Conservation (phyloP, 352 stramenopile species). For the Thraustochytrium sp. region DNA sequence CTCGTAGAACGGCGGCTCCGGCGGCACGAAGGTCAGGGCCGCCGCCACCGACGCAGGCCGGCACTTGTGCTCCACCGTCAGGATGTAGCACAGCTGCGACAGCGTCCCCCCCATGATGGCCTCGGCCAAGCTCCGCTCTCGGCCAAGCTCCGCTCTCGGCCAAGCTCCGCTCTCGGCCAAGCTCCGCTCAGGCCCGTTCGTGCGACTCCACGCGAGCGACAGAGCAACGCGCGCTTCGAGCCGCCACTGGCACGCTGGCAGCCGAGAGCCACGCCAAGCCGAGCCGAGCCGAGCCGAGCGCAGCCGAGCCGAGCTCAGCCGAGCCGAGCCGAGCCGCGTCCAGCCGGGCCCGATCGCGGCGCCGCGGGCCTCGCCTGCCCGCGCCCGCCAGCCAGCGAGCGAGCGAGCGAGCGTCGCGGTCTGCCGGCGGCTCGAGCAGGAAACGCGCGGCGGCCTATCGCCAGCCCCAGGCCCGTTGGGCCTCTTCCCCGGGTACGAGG, state of each 20-base stretch:
- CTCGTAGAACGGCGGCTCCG: slow-evolving; percentile 44
- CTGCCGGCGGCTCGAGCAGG: neutral
- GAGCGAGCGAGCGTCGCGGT: neutral
- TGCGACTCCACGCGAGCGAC: too few species aligned
- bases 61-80: slow-evolving; percentile 45
- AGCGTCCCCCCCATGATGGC: slow-evolving; percentile 44
- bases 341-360: too few species aligned
- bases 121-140: too few species aligned
- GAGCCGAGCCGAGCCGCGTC: too few species aligned
- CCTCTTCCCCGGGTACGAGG: too few species aligned
- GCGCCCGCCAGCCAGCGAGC: neutral
- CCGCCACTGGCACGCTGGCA: too few species aligned
- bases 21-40: slow-evolving; percentile 48
- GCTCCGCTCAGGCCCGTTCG: neutral
- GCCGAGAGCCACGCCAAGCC: too few species aligned
- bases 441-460: neutral
- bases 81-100: slow-evolving; percentile 45
- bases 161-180: neutral
- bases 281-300: too few species aligned
- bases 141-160: too few species aligned
- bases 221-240: too few species aligned
- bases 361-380: too few species aligned
- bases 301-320: too few species aligned
- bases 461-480: neutral
- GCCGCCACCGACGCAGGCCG: slow-evolving; percentile 46